Base-by-base conservation (phyloP, 2,329 filamentous ascomycete genomes). In the Cladosporium sp. region DNA sequence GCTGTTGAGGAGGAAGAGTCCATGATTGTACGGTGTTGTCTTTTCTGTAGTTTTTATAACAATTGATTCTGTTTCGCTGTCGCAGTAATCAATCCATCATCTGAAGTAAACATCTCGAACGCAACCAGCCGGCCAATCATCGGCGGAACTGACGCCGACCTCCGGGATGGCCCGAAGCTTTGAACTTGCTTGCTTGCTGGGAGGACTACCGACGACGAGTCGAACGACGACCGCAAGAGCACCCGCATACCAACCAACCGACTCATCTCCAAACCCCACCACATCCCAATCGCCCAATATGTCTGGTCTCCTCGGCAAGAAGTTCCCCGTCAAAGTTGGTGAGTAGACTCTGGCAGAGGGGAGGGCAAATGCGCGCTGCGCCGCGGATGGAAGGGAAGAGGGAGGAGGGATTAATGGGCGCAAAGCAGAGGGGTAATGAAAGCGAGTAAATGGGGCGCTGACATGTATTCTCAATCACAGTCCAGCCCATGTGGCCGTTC, bases 401-500 rank as follows among this genome's bases (percentile, higher is more conserved):
- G 19, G 19, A n/a, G 39, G 24, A 47, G 43, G 19, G n/a, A n/a
- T n/a, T n/a, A n/a, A n/a, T n/a, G n/a, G n/a, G 38, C 30, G 38
- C 13, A 29, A 24, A 11, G 32, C 47, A 48, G 52, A 50, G 47
- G 29, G 37, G 17, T 20, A 42, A 29, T 42, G 39, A 7, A 37
- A 41, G 32, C 7, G 30, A n/a, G n/a, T 3, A n/a, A 43, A 40
- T 20, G 52, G 40, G 51, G 22, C n/a, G 50, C 60, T 62, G 54
- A 63, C 56, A 8, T 32, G 15, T 17, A 2, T 29, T 37, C 43
- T 22, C 41, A 40, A 38, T 62, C 67, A 71, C 69, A 97, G 92
- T 89, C 77, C 82, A 83, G 80, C 90, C 92, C 65, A 85, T 95
- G 85, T 84, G 83, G 72, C 92, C 92, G 64, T 97, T 97, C 83